Evolutionary conservation across 495 filamentous ascomycete genomes (phyloP).

Genomic region (Daldinia concentrica): DNA sequence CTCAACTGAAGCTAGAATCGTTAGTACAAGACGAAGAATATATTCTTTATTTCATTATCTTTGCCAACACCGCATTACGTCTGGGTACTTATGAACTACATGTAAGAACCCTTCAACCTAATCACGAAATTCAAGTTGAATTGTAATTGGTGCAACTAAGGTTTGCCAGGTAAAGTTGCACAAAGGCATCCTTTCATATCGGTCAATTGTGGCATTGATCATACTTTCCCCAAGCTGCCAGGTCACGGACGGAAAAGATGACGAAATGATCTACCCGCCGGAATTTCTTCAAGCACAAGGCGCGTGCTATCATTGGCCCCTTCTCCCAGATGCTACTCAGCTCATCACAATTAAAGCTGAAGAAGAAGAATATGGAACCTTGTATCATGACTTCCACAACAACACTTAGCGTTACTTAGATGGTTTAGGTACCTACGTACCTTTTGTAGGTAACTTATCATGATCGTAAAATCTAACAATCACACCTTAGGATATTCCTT

Average conservation of each 20-base stretch:
- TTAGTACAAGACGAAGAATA: constrained; percentile 1
- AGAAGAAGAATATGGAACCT: constrained; percentile 1
- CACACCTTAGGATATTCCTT: neutral
- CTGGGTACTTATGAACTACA: neutral
- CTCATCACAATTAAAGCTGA: constrained; percentile 33
- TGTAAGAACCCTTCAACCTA: neutral
- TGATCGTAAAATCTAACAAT: neutral
- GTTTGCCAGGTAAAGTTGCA: neutral
- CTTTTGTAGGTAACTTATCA: too few species aligned
- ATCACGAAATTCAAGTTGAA: neutral
- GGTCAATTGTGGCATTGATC: neutral
- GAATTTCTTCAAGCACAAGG: constrained; percentile 24
- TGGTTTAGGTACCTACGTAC: too few species aligned
- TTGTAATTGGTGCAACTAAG: neutral
- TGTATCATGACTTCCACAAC: neutral
- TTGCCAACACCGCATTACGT: neutral
- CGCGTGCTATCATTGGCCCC: constrained; percentile 21
- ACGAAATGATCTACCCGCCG: constrained; percentile 36
- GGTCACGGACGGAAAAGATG: constrained; percentile 12
- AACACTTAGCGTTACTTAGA: neutral
- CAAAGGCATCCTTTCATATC: neutral
- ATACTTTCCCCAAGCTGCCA: neutral
- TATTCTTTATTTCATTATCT: neutral
- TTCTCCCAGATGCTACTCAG: constrained; percentile 8
- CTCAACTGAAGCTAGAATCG: constrained; percentile 3